phyloP scores from a whole-genome alignment of 1,139 yeast genomes.

The Diutina neorugosa region DNA sequence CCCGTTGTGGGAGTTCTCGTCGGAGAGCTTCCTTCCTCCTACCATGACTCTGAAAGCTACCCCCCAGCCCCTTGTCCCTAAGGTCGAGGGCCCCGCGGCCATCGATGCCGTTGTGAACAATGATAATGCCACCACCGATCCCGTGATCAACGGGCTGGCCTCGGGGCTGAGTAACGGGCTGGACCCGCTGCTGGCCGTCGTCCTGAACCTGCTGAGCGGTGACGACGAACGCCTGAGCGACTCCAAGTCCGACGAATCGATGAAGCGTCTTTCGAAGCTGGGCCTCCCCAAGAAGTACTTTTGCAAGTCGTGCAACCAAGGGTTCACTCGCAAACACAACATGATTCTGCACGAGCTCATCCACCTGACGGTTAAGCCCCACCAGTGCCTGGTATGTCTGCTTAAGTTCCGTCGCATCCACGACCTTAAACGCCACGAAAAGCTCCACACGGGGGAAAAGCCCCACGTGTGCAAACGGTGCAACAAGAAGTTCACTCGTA shows the following conservation, averaged over 20 bases:
- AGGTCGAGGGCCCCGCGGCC: background rate
- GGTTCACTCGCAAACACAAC: conserved; percentile 61
- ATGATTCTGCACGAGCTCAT: conserved; percentile 63
- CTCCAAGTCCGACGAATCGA: background rate
- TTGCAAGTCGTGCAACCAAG: conserved; percentile 50
- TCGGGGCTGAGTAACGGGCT: background rate
- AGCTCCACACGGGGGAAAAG: conserved; percentile 66
- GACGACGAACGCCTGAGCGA: background rate
- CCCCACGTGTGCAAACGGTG: conserved; percentile 56
- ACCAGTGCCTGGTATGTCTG: conserved; percentile 51
- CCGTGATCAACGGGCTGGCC: background rate
- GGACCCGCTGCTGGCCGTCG: background rate
- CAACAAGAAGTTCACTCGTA: conserved; percentile 58
- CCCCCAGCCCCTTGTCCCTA: background rate
- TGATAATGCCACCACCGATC: background rate
- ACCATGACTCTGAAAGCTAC: background rate
- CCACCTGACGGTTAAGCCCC: conserved; percentile 59
- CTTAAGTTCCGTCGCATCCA: conserved; percentile 59
- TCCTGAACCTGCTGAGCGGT: background rate
- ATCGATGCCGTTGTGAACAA: background rate
- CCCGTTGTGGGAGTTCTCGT: background rate
- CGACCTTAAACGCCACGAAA: conserved; percentile 65
- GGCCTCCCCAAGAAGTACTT: conserved; percentile 8
- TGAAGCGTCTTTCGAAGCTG: background rate
- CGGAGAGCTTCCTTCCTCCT: background rate